Percentiles rank a stretch among this genome's conserved stretches.
These are phyloP conservation scores for Pleurotus ostreatus DNA, from an alignment of 768 basidiomycete species.

Conservation along the genomic window DNA sequence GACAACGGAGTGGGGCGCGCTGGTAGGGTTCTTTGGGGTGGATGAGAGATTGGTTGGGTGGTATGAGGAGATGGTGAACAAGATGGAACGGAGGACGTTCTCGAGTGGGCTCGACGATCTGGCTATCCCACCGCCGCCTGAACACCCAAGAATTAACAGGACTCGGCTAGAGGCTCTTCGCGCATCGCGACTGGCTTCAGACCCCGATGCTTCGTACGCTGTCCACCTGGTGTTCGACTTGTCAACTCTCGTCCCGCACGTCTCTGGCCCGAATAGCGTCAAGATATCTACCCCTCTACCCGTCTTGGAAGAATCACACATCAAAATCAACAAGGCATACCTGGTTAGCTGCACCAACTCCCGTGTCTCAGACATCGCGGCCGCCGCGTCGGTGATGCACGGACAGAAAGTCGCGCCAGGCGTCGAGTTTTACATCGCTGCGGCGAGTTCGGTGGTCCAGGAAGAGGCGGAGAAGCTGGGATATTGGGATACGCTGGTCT, in stretches of 20 bases:
- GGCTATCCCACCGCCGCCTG: constrained; percentile 64
- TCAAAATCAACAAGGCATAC: constrained; percentile 94
- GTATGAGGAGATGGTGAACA: constrained; percentile 76
- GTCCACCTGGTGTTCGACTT: constrained; percentile 90
- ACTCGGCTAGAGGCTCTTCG: constrained; percentile 65
- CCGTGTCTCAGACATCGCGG: constrained; percentile 89
- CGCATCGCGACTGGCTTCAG: constrained; percentile 48
- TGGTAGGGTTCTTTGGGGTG: constrained; percentile 92
- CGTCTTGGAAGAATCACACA: constrained; percentile 63
- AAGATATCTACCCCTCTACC: constrained; percentile 95
- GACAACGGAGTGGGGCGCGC: constrained; percentile 99
- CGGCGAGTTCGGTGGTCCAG: constrained; percentile 90
- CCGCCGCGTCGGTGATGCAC: constrained; percentile 84
- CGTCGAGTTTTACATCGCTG: constrained; percentile 97
- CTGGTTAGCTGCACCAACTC: constrained; percentile 98
- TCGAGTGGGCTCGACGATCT: constrained; percentile 39
- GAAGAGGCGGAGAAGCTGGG: constrained; percentile 81
- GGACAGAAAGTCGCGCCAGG: constrained; percentile 79
- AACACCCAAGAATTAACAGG: constrained; percentile 85
- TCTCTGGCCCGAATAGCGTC: constrained; percentile 97
- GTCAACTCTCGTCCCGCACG: constrained; percentile 89
- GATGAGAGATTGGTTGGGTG: constrained; percentile 79
- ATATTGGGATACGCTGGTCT: constrained; percentile 83
- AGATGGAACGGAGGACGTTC: constrained; percentile 76
- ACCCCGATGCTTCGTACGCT: constrained; percentile 75